These are phyloP conservation scores for Cenchrus americanus DNA, from an alignment of 176 grass and related monocot genomes.

Conservation along the genomic window DNA sequence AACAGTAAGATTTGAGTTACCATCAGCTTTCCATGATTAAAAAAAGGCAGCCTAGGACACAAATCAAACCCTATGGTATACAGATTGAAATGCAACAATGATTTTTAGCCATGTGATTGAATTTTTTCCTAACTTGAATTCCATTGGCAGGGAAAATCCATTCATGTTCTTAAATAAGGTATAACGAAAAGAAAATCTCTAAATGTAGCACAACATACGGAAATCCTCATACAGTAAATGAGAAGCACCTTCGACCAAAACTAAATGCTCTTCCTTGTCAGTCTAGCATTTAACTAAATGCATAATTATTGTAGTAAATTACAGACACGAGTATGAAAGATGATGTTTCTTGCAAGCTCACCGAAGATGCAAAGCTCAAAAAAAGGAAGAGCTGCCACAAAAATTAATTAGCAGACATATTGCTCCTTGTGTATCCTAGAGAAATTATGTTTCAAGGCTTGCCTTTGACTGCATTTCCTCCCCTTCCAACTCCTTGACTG, in stretches of 20 bases:
- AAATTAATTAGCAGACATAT: slow-evolving; percentile 33
- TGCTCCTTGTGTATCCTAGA: slow-evolving; percentile 17
- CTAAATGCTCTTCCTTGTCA: slow-evolving; percentile 28
- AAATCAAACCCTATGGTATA: background rate
- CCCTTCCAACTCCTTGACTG: slow-evolving; percentile 86
- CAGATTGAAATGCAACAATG: background rate
- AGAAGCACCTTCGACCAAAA: slow-evolving; percentile 37
- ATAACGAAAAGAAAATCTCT: background rate
- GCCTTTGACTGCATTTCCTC: slow-evolving; percentile 63
- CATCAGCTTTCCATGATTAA: background rate
- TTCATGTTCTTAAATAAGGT: background rate
- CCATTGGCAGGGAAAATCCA: background rate
- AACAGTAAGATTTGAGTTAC: slow-evolving; percentile 3
- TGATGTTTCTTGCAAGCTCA: slow-evolving; percentile 48
- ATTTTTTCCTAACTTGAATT: background rate
- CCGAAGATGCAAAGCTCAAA: slow-evolving; percentile 30
- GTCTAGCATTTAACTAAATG: slow-evolving; percentile 57
- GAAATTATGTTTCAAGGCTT: slow-evolving; percentile 60
- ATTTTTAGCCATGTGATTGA: background rate
- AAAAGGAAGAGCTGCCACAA: slow-evolving; percentile 34
- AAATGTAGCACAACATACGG: background rate
- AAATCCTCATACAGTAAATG: slow-evolving; percentile 8
- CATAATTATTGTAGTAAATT: slow-evolving; percentile 49
- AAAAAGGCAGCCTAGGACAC: background rate
- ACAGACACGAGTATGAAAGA: slow-evolving; percentile 41